Evolutionary conservation across 1,284 basidiomycete genomes (phyloP).

Genomic region (Garcileccinum viscosum): DNA sequence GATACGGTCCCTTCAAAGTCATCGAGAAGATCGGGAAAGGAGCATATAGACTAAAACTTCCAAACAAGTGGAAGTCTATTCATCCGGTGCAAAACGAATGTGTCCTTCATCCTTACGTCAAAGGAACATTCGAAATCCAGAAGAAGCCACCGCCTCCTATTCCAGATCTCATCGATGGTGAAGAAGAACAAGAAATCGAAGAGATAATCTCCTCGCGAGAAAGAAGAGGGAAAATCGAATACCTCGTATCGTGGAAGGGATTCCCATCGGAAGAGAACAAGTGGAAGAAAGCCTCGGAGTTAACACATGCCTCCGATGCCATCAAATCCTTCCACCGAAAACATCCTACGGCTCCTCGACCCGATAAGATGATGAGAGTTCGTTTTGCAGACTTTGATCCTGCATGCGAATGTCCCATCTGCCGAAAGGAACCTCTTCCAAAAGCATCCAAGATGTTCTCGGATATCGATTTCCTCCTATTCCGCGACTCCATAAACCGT

Average conservation of each 20-base stretch:
- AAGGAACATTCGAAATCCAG: neutral
- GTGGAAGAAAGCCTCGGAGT: too few species aligned
- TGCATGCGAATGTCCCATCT: too few species aligned
- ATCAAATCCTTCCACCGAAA: too few species aligned
- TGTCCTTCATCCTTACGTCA: neutral
- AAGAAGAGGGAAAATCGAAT: neutral
- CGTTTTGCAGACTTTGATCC: too few species aligned
- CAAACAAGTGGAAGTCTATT: neutral
- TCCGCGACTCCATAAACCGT: too few species aligned
- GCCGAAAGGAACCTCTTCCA: too few species aligned
- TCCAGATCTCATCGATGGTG: accelerated
- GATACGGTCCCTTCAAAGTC: neutral
- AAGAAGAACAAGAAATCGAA: neutral
- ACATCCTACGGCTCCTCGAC: too few species aligned
- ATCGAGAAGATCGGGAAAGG: neutral
- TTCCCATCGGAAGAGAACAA: neutral
- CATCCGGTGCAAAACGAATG: neutral
- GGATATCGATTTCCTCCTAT: too few species aligned
- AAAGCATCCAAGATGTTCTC: too few species aligned
- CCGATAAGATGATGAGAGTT: too few species aligned
- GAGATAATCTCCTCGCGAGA: neutral
- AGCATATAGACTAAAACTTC: neutral
- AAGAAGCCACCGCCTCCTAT: neutral
- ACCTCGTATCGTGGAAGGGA: neutral
- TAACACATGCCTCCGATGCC: too few species aligned